These are phyloP conservation scores for Xylariales sp. DNA, from an alignment of 2,329 filamentous ascomycete genomes.

Conservation along the genomic window DNA sequence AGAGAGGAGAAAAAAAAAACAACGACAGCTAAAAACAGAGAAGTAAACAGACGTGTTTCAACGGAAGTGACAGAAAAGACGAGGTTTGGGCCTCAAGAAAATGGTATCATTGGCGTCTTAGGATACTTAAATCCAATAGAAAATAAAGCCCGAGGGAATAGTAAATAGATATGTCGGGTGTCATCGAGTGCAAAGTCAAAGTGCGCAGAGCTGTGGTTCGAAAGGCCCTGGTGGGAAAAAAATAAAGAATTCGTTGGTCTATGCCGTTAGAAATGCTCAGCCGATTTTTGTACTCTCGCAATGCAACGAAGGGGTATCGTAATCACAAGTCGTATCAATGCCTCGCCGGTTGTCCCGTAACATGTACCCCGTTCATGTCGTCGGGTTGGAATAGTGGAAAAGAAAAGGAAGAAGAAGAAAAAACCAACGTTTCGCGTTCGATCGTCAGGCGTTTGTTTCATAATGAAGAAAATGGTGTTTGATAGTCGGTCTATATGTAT, in stretches of 20 bases:
- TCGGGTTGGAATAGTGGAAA: constrained; percentile 6
- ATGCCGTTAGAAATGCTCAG: constrained; percentile 34
- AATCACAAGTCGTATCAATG: constrained; percentile 44
- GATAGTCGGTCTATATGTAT: constrained; percentile 32
- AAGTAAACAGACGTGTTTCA: constrained; percentile 12
- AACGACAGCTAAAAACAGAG: background rate
- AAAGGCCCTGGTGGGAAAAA: background rate
- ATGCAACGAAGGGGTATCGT: constrained; percentile 43
- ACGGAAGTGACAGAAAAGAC: background rate
- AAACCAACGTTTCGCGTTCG: constrained; percentile 37
- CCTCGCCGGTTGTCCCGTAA: constrained; percentile 29
- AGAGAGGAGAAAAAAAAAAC: constrained; percentile 1
- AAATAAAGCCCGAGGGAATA: constrained; percentile 6
- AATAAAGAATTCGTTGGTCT: constrained; percentile 32
- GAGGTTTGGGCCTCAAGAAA: constrained; percentile 20
- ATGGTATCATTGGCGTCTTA: constrained; percentile 34
- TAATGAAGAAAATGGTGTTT: constrained; percentile 29
- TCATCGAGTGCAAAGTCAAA: constrained; percentile 1
- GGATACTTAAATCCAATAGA: constrained; percentile 8
- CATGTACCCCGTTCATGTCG: constrained; percentile 27
- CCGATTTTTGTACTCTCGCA: constrained; percentile 35
- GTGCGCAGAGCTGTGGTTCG: background rate
- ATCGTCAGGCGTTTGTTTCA: constrained; percentile 40
- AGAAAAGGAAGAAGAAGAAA: background rate
- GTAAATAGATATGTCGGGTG: constrained; percentile 1